Conservation (phyloP, 371 early-diverging fungal genomes). For the Zancudomyces culisetae region DNA sequence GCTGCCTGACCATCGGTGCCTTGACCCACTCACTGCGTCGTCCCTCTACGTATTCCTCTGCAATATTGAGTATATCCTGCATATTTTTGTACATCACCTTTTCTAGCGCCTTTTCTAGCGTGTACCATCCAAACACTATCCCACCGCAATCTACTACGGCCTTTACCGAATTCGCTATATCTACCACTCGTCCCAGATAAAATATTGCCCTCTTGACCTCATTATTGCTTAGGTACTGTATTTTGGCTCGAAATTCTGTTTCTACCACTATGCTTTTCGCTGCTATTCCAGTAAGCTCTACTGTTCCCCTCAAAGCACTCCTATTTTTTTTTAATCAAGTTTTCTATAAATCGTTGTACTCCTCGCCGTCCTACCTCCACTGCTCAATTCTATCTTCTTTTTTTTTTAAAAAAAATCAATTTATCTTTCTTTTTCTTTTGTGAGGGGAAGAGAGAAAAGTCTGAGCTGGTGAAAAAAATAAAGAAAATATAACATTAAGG, state of each 20-base stretch:
- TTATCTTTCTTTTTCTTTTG: neutral
- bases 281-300: slow-evolving; percentile 50
- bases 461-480: neutral
- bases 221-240: slow-evolving; percentile 61
- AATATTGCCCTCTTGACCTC: slow-evolving; percentile 64
- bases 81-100: slow-evolving; percentile 54
- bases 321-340: slow-evolving; percentile 19
- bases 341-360: too few relatives aligned
- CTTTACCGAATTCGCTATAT: slow-evolving; percentile 35
- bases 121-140: slow-evolving; percentile 51
- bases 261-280: slow-evolving; percentile 49
- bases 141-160: slow-evolving; percentile 36
- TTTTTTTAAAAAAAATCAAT: neutral
- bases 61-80: slow-evolving; percentile 55
- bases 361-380: neutral
- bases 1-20: too few relatives aligned
- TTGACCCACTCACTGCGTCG: slow-evolving; percentile 9
- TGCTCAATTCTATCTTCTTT: neutral
- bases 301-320: slow-evolving; percentile 56
- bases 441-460: neutral
- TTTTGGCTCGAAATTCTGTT: slow-evolving; percentile 53
- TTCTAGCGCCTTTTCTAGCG: slow-evolving; percentile 36
- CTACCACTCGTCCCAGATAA: slow-evolving; percentile 45
- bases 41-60: slow-evolving; percentile 39
- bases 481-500: neutral